Evolutionary conservation across 1,284 basidiomycete genomes (phyloP), one percentile per base, ranked within the genome.

Genomic region (Puccinia brachypodii): DNA sequence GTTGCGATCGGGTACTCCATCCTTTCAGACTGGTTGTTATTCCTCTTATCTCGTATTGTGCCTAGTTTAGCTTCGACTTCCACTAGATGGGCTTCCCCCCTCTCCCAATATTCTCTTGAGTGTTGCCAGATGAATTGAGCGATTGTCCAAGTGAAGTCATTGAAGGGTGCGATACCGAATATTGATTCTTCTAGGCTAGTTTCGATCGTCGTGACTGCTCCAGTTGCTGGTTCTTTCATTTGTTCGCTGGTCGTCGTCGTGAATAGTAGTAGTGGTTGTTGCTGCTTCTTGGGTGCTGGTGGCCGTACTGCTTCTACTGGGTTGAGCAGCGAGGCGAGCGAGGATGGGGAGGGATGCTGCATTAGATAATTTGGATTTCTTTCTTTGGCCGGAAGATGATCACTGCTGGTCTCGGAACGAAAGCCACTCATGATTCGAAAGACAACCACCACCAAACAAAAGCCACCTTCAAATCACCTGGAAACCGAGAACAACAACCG

Each of bases 61-160:
- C 96, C 96, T 71, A 99, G 89, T 88, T 98, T 98, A 22, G 95
- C 95, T 88, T 98, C 96, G 28, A 98, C 93, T 89, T 97, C 91
- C 7, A 92, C 47, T 25, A 80, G 53, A 62, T 72, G 68, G 1
- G 36, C 77, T 72, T 71, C 47, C 28, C 85, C 82, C 16, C 64
- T 14, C n/a, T 47, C 31, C 50, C 69, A 74, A 19, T 74, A 74
- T 22, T 38, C 28, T 42, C 47, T 19, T 8, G 73, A 72, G 47
- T 85, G 84, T 2, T 84, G 83, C 87, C 89, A 87, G 58, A 98
- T 89, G 87, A 95, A 99, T 87, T 98, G 94, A 33, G 94, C 95
- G 68, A 99, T 90, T 84, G 94, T 92, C 85, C 90, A 90, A 83
- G 95, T 94, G 86, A 98, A 96, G 86, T 98, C 96, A 87, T 98